These are phyloP conservation scores for Ophiostoma ulmi DNA, from an alignment of 2,329 filamentous ascomycete genomes.

Conservation along the genomic window DNA sequence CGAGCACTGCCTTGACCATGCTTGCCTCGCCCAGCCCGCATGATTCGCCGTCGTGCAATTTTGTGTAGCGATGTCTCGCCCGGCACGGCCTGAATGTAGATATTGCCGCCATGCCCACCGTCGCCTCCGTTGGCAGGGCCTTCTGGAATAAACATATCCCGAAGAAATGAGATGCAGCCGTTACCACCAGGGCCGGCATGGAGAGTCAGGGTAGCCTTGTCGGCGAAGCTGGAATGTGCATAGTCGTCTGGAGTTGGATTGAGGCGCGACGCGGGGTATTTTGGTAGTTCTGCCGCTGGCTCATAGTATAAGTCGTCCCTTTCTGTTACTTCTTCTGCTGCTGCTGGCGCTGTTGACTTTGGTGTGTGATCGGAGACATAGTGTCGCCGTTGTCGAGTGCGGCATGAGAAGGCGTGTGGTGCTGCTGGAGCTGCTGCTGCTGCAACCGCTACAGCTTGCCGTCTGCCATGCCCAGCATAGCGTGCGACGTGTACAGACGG, in stretches of 20 bases:
- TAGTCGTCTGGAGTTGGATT: constrained; percentile 84
- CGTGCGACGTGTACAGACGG: constrained; percentile 34
- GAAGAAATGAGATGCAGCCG: constrained; percentile 89
- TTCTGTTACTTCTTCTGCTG: background rate
- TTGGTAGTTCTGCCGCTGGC: constrained; percentile 27
- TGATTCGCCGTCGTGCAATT: constrained; percentile 67
- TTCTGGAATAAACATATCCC: constrained; percentile 82
- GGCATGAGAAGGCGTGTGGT: background rate
- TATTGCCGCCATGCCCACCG: constrained; percentile 81
- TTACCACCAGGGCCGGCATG: constrained; percentile 78
- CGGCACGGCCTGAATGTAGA: constrained; percentile 90
- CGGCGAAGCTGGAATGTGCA: constrained; percentile 73
- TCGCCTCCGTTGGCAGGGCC: constrained; percentile 94
- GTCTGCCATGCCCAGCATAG: constrained; percentile 13
- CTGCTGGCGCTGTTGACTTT: background rate
- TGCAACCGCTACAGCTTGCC: background rate
- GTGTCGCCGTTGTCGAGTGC: constrained; percentile 3
- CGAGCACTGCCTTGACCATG: constrained; percentile 70
- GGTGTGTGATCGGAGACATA: constrained; percentile 19
- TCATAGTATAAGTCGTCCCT: background rate
- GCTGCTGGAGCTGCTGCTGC: background rate
- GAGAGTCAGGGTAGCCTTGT: constrained; percentile 73
- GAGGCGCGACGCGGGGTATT: constrained; percentile 51
- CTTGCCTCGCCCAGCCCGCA: constrained; percentile 70
- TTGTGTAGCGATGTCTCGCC: constrained; percentile 93